Evolutionary conservation across 306 rosid genomes (phyloP).

Genomic region (Luffa acutangula): DNA sequence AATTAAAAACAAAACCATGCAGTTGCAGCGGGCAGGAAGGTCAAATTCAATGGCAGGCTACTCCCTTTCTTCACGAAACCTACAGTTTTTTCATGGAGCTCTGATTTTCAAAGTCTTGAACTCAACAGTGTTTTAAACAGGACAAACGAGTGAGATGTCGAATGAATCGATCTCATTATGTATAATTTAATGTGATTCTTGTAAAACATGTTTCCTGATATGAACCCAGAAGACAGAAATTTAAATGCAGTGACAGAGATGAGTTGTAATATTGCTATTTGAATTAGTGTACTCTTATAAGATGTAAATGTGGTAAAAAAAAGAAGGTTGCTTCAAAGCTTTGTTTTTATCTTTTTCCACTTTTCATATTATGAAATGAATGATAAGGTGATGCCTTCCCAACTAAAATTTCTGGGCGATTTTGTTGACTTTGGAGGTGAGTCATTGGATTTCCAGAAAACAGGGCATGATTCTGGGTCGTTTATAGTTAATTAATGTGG

Average conservation of each 20-base stretch:
- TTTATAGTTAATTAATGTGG: not conserved
- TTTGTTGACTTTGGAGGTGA: not conserved
- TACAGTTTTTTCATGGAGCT: not conserved
- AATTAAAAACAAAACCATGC: not conserved
- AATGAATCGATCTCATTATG: not conserved
- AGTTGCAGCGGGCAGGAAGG: not conserved
- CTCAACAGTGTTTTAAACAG: not conserved
- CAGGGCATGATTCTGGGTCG: not conserved
- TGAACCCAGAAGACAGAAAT: conserved; percentile 9
- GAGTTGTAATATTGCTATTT: not conserved
- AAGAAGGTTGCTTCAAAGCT: not conserved
- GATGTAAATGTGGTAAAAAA: not conserved
- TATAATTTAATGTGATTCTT: not conserved
- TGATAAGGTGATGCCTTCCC: not conserved
- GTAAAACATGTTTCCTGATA: not conserved
- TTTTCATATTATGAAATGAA: not conserved
- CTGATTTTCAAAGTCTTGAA: not conserved
- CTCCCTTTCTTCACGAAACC: not conserved
- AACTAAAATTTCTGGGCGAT: not conserved
- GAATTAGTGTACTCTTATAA: not conserved
- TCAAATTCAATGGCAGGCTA: not conserved
- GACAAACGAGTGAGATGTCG: not conserved
- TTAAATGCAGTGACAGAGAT: not conserved
- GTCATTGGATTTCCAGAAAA: not conserved
- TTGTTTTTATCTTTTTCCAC: not conserved